phyloP scores from a whole-genome alignment of 2,329 filamentous ascomycete genomes.

The Talaromyces sp. region DNA sequence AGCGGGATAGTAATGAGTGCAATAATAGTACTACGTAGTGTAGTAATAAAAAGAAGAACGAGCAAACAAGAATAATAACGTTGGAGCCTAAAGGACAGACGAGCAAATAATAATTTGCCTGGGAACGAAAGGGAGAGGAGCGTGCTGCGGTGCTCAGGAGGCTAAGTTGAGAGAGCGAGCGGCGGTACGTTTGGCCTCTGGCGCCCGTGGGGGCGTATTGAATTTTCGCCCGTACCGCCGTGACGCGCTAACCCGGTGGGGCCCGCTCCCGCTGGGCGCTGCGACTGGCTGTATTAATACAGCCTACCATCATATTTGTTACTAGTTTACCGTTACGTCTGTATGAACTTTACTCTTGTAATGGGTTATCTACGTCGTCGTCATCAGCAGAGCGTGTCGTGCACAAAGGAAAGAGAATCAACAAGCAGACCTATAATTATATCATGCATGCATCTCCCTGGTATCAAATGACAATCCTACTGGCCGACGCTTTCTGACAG shows the following conservation, averaged over 20 bases:
- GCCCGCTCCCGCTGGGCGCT: too few species aligned
- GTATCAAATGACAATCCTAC: neutral
- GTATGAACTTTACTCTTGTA: too few species aligned
- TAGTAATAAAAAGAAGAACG: neutral
- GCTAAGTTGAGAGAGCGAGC: neutral
- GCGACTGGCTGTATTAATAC: neutral
- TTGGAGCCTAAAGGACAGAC: neutral
- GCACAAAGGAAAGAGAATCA: too few species aligned
- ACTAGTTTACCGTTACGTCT: too few species aligned
- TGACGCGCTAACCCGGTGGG: too few species aligned
- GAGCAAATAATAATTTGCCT: neutral
- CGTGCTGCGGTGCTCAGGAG: neutral
- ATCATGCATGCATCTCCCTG: neutral
- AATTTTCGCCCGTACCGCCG: neutral
- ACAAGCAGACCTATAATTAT: too few species aligned
- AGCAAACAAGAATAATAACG: neutral
- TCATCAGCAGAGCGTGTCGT: neutral
- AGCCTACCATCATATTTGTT: too few species aligned
- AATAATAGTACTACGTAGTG: neutral
- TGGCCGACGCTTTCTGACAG: neutral
- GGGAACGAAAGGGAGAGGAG: neutral
- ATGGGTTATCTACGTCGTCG: too few species aligned
- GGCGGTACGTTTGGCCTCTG: neutral
- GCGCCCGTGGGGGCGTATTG: neutral
- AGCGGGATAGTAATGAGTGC: neutral